phyloP scores from a whole-genome alignment of 2,329 filamentous ascomycete genomes.

The Ophiostoma montium region DNA sequence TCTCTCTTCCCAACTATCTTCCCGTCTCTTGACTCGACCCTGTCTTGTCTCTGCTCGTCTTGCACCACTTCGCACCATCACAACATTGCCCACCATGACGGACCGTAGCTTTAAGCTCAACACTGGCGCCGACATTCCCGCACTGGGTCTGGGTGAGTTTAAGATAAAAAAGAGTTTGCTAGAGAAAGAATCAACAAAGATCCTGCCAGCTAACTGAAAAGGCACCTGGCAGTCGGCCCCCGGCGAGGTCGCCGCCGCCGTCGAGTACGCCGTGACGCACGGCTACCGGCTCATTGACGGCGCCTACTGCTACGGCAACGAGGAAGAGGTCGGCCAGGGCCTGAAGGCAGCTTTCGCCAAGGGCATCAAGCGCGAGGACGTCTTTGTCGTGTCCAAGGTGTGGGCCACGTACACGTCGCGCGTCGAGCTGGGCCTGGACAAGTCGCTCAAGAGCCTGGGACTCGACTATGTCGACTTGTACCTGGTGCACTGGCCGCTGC shows the following conservation, averaged over 20 bases:
- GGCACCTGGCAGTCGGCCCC: conserved; percentile 52
- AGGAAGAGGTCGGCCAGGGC: conserved; percentile 68
- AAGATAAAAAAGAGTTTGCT: background rate
- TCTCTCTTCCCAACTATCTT: background rate
- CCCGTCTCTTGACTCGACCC: background rate
- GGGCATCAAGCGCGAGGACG: conserved; percentile 60
- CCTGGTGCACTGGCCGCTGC: conserved; percentile 72
- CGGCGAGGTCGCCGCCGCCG: conserved; percentile 43
- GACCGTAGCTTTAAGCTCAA: conserved; percentile 48
- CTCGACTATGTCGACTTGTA: conserved; percentile 72
- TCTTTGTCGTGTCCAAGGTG: conserved; percentile 76
- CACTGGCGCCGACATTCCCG: conserved; percentile 47
- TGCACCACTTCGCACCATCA: background rate
- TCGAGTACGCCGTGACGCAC: conserved; percentile 40
- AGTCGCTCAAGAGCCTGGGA: conserved; percentile 58
- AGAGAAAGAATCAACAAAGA: background rate
- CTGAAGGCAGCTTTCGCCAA: conserved; percentile 57
- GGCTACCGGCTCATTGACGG: conserved; percentile 53
- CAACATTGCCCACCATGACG: conserved; percentile 28
- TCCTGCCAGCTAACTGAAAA: conserved; percentile 16
- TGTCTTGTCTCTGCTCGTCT: background rate
- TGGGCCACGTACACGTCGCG: conserved; percentile 69
- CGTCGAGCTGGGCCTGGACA: conserved; percentile 54
- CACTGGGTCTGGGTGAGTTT: conserved; percentile 42
- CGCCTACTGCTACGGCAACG: conserved; percentile 68